Evolutionary conservation across 192 early-diverging fungal species (phyloP), one percentile per base, ranked within the genome.

Genomic region (Phlyctochytrium planicorne): DNA sequence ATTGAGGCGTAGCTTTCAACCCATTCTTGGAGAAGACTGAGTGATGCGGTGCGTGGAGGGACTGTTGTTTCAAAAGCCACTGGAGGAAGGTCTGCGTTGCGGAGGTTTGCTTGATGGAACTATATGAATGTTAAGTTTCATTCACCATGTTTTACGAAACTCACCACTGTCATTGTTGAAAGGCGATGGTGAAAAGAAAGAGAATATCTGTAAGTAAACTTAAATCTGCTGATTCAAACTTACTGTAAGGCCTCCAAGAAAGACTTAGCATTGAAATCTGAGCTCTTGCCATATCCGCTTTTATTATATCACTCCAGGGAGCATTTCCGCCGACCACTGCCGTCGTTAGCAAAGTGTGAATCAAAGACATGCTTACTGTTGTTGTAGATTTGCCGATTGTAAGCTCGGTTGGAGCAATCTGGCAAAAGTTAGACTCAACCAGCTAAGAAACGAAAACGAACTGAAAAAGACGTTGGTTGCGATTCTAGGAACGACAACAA

Each of bases 401-500:
- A 59, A 3, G 59, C 12, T 29, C 16, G 53, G 47, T 65, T 65
- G 14, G 63, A 31, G 17, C 6, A 78, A 62, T 63, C 40, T 47
- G 20, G n/a, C n/a, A n/a, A n/a, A n/a, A n/a, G n/a, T n/a, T n/a
- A n/a, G n/a, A n/a, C n/a, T n/a, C n/a, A n/a, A n/a, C n/a, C n/a
- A n/a, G n/a, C n/a, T n/a, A n/a, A n/a, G n/a, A n/a, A n/a, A n/a
- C n/a, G 10, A 20, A 47, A 6, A 47, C 40, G 6, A 6, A 47
- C 40, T 66, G 75, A 76, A 79, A 50, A 82, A 79, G 35, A 79
- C 67, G 37, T 79, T 66, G 29, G 62, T 47, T 14, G 78, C 33
- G n/a, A 55, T 65, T 29, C 78, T 62, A 4, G 78, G 78, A n/a
- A 79, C 77, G 37, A 79, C 70, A 14, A 31, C 65, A 61, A 59